These are phyloP conservation scores for Hamigera avellanea DNA, from an alignment of 495 filamentous ascomycete species.

Conservation along the genomic window DNA sequence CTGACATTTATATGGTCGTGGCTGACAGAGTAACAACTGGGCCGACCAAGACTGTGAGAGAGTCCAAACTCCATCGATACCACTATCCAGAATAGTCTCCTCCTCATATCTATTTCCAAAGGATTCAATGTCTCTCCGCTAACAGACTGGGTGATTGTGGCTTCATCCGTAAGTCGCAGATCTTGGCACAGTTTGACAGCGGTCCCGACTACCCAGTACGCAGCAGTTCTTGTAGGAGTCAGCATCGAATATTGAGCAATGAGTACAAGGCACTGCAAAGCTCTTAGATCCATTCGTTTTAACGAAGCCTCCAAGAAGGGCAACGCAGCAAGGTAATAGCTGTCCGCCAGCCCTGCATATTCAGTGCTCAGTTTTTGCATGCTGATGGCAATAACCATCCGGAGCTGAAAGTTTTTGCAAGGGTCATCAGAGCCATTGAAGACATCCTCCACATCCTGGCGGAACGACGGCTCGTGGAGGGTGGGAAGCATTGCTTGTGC, in stretches of 20 bases:
- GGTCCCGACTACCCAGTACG: slow-evolving; percentile 82
- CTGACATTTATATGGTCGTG: slow-evolving; percentile 71
- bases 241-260: slow-evolving; percentile 87
- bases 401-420: slow-evolving; percentile 73
- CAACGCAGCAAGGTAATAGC: slow-evolving; percentile 81
- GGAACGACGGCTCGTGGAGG: slow-evolving; percentile 71
- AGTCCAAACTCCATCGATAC: slow-evolving; percentile 78
- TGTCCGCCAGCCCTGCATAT: slow-evolving; percentile 79
- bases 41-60: slow-evolving; percentile 73
- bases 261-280: slow-evolving; percentile 78
- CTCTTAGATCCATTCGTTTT: slow-evolving; percentile 68
- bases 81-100: slow-evolving; percentile 77
- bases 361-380: slow-evolving; percentile 75
- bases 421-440: slow-evolving; percentile 64
- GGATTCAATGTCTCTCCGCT: slow-evolving; percentile 40
- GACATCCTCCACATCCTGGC: slow-evolving; percentile 65
- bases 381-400: slow-evolving; percentile 84
- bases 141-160: slow-evolving; percentile 54
- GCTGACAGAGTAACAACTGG: slow-evolving; percentile 66
- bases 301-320: slow-evolving; percentile 67
- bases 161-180: slow-evolving; percentile 72
- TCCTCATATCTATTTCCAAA: slow-evolving; percentile 75
- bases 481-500: slow-evolving; percentile 78
- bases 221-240: slow-evolving; percentile 79
- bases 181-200: slow-evolving; percentile 79